Conservation (phyloP, 148 eudicot species). For the Rhododendron molle region DNA sequence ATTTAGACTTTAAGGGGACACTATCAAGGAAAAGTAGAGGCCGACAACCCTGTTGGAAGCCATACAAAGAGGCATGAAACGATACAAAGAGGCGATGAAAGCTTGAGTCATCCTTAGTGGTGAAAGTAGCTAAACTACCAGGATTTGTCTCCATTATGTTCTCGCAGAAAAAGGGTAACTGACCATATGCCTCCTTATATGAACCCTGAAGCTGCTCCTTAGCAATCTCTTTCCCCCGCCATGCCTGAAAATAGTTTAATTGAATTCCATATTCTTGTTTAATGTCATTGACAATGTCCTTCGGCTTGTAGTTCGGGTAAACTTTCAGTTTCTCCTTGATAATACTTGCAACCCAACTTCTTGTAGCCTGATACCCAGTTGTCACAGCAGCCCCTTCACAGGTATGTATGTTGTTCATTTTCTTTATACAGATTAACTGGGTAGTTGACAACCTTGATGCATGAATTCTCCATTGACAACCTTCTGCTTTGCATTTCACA, state of each 20-base stretch:
- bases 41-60: slow-evolving; percentile 85
- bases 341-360: slow-evolving; percentile 95
- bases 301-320: slow-evolving; percentile 82
- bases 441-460: slow-evolving; percentile 93
- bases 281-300: slow-evolving; percentile 87
- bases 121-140: slow-evolving; percentile 87
- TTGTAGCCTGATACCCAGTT: slow-evolving; percentile 77
- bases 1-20: slow-evolving; percentile 70
- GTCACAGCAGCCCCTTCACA: slow-evolving; percentile 74
- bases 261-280: slow-evolving; percentile 88
- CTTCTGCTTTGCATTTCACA: slow-evolving; percentile 90
- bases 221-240: slow-evolving; percentile 98
- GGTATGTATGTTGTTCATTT: slow-evolving; percentile 78
- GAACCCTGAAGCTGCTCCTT: slow-evolving; percentile 98
- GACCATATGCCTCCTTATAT: slow-evolving; percentile 88
- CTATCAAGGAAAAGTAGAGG: slow-evolving; percentile 89
- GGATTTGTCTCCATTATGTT: slow-evolving; percentile 94
- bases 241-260: slow-evolving; percentile 86
- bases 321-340: slow-evolving; percentile 83
- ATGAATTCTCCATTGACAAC: slow-evolving; percentile 97
- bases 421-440: slow-evolving; percentile 82
- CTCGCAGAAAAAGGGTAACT: slow-evolving; percentile 72
- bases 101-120: slow-evolving; percentile 88
- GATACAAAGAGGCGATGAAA: slow-evolving; percentile 89
- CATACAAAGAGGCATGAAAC: slow-evolving; percentile 75